Evolutionary conservation across 1,284 basidiomycete genomes (phyloP).

Genomic region (Heterobasidion occidentale): DNA sequence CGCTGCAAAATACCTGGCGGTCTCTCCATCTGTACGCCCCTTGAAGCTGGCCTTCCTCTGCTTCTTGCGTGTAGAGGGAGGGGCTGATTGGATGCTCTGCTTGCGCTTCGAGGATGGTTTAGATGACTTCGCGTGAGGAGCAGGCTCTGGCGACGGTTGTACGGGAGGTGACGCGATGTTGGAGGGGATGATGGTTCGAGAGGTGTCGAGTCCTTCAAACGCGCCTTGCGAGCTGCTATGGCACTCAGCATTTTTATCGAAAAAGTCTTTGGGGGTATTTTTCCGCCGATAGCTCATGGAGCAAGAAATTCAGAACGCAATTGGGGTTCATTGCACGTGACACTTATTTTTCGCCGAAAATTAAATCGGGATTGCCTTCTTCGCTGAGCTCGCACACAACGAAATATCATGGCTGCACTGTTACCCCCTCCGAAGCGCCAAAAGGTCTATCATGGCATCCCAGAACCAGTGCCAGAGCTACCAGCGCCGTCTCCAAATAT

Average conservation of each 20-base stretch:
- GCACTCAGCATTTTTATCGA: constrained; percentile 43
- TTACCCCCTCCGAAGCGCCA: constrained; percentile 82
- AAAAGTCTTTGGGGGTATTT: not conserved
- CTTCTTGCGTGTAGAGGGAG: constrained; percentile 17
- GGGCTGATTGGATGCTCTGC: constrained; percentile 12
- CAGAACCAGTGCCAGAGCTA: constrained; percentile 52
- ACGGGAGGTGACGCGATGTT: not conserved
- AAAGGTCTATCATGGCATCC: constrained; percentile 71
- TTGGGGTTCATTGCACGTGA: not conserved
- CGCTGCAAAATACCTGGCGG: constrained; percentile 26
- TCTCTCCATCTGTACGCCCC: constrained; percentile 4
- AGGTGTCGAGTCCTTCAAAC: constrained; percentile 14
- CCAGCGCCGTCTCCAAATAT: constrained; percentile 58
- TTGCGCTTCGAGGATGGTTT: constrained; percentile 25
- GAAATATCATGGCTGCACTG: constrained; percentile 60
- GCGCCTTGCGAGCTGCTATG: constrained; percentile 52
- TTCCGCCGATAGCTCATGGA: not conserved
- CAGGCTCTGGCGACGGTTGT: constrained; percentile 4
- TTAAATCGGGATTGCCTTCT: no score
- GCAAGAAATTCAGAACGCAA: no score
- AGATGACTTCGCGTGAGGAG: constrained; percentile 9
- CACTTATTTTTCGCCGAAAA: not conserved
- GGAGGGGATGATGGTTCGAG: constrained; percentile 2
- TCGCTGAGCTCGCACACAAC: not conserved
- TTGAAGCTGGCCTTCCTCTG: constrained; percentile 21